A percentile compares a stretch with the other conserved stretches of the same genome.
Conservation (phyloP, 306 rosid genomes). For the Cucurbita argyrosperma region DNA sequence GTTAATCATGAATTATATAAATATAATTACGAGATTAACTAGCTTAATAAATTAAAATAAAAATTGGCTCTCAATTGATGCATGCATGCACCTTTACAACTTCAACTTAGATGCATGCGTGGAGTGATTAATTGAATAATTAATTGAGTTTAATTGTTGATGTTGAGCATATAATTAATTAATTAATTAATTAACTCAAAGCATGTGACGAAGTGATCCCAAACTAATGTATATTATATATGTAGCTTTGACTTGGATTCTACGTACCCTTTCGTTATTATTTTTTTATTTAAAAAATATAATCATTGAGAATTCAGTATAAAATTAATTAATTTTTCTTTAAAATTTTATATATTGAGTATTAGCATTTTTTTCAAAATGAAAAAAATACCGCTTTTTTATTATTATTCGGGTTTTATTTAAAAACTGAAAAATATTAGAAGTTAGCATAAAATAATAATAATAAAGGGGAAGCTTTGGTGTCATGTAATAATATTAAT, state of each 20-base stretch:
- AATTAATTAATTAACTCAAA: not conserved
- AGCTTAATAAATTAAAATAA: not conserved
- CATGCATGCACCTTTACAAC: constrained; percentile 3
- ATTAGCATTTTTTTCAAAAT: no score
- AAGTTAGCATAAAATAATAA: not conserved
- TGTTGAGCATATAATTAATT: not conserved
- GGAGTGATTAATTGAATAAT: not conserved
- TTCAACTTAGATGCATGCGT: not conserved
- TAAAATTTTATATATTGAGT: no score
- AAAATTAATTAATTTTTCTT: no score
- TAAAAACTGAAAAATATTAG: not conserved
- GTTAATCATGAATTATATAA: not conserved
- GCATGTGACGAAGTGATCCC: not conserved
- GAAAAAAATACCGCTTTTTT: no score
- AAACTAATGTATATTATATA: not conserved
- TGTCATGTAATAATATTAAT: not conserved
- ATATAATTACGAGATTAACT: not conserved
- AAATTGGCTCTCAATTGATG: not conserved
- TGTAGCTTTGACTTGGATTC: constrained; percentile 3
- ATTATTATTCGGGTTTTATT: no score
- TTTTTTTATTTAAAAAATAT: not conserved
- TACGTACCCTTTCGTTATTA: not conserved
- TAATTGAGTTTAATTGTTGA: not conserved
- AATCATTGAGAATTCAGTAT: not conserved
- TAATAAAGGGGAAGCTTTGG: not conserved